Evolutionary conservation across 441 rosid genomes (phyloP).

Genomic region (Viola pubescens): DNA sequence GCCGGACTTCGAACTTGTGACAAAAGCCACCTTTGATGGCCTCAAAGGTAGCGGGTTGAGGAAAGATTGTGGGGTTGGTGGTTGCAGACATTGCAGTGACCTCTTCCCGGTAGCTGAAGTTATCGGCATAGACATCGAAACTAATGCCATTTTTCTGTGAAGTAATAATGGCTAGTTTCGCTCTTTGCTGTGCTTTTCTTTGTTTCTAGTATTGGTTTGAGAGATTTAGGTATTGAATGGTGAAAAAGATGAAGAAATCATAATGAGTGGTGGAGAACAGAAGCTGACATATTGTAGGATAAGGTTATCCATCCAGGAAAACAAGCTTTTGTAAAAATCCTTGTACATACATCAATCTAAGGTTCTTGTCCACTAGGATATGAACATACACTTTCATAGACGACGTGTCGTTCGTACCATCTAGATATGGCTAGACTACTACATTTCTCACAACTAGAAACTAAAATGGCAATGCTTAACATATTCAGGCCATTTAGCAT

Average conservation of each 20-base stretch:
- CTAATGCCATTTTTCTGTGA: conserved; percentile 24
- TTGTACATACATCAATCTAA: neutral
- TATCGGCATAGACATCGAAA: conserved; percentile 27
- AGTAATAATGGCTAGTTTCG: neutral
- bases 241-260: neutral
- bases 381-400: too few relatives aligned
- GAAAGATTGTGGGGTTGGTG: conserved; percentile 16
- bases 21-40: conserved; percentile 11
- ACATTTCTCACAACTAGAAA: too few relatives aligned
- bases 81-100: neutral
- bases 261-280: neutral
- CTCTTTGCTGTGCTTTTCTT: neutral
- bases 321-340: neutral
- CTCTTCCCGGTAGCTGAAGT: conserved; percentile 11
- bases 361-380: too few relatives aligned
- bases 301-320: conserved; percentile 28
- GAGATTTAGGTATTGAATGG: too few relatives aligned
- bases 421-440: too few relatives aligned
- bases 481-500: neutral
- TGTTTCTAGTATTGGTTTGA: neutral
- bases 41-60: conserved; percentile 19
- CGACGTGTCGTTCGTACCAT: too few relatives aligned
- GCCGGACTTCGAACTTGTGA: conserved; percentile 13
- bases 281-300: conserved; percentile 19
- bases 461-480: neutral